These are phyloP conservation scores for Boletellus deceptivus DNA, from an alignment of 1,284 basidiomycete genomes.

Conservation along the genomic window DNA sequence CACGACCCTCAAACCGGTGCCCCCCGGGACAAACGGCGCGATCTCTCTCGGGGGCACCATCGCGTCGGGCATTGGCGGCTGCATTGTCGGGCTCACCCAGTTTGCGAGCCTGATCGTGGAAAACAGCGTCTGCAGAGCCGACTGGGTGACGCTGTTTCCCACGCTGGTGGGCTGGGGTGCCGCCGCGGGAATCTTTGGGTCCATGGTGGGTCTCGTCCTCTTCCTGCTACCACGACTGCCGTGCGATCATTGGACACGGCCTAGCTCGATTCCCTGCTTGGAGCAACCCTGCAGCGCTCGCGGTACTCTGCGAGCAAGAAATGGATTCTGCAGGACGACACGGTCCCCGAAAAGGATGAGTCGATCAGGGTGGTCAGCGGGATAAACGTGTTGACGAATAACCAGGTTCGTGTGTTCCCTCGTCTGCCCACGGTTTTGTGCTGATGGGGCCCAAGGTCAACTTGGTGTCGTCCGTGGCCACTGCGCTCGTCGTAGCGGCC, in stretches of 20 bases:
- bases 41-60: constrained; percentile 75
- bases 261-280: constrained; percentile 81
- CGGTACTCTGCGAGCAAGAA: constrained; percentile 66
- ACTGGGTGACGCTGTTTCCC: constrained; percentile 38
- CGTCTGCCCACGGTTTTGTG: neutral
- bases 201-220: constrained; percentile 51
- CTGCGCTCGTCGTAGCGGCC: constrained; percentile 37
- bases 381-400: constrained; percentile 74
- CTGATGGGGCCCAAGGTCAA: constrained; percentile 38
- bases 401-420: constrained; percentile 53
- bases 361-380: constrained; percentile 66
- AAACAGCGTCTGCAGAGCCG: constrained; percentile 48
- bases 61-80: constrained; percentile 74
- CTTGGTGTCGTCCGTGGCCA: constrained; percentile 42
- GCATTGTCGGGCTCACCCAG: constrained; percentile 65
- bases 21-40: constrained; percentile 91
- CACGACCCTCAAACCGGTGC: constrained; percentile 71
- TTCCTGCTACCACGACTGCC: neutral
- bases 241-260: constrained; percentile 1
- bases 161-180: constrained; percentile 59
- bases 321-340: constrained; percentile 65
- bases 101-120: constrained; percentile 61
- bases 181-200: constrained; percentile 70
- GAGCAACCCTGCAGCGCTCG: constrained; percentile 85
- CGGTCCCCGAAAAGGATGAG: constrained; percentile 24